phyloP scores from a whole-genome alignment of 108 stramenopile genomes.

The Skeletonema tropicum region DNA sequence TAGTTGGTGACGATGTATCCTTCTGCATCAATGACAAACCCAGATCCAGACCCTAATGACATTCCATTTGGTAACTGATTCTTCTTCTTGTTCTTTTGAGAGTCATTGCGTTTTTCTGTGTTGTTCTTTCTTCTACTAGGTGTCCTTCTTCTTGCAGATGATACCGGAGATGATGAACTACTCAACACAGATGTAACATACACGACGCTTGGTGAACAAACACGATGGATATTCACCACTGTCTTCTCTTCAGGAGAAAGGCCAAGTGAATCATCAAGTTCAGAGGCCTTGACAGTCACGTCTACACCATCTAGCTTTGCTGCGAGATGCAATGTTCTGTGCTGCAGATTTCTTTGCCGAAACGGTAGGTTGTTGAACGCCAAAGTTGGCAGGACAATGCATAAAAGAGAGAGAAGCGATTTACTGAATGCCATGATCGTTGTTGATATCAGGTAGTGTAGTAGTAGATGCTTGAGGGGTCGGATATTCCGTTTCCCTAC shows the following conservation, averaged over 20 bases:
- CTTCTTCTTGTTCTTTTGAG: not conserved
- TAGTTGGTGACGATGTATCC: conserved; percentile 93
- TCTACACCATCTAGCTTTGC: not conserved
- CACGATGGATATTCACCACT: conserved; percentile 64
- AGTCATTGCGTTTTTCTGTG: not conserved
- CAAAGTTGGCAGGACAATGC: not conserved
- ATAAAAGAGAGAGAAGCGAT: not conserved
- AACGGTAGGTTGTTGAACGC: not conserved
- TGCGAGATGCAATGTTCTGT: not conserved
- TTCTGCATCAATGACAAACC: conserved; percentile 71
- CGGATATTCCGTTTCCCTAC: not conserved
- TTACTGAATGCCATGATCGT: not conserved
- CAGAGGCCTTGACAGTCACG: conserved; percentile 25
- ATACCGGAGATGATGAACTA: conserved; percentile 6
- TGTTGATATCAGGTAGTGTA: not conserved
- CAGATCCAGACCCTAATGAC: conserved; percentile 70
- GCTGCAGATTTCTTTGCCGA: not conserved
- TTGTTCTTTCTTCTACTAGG: not conserved
- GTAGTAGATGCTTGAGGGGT: not conserved
- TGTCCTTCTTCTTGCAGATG: not conserved
- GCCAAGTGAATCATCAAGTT: conserved; percentile 27
- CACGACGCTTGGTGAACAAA: conserved; percentile 66
- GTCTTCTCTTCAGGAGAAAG: conserved; percentile 63
- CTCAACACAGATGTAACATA: conserved; percentile 66
- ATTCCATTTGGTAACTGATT: conserved; percentile 20